Conservation (phyloP, 148 eudicot genomes). For the Dysphania ambrosioides region DNA sequence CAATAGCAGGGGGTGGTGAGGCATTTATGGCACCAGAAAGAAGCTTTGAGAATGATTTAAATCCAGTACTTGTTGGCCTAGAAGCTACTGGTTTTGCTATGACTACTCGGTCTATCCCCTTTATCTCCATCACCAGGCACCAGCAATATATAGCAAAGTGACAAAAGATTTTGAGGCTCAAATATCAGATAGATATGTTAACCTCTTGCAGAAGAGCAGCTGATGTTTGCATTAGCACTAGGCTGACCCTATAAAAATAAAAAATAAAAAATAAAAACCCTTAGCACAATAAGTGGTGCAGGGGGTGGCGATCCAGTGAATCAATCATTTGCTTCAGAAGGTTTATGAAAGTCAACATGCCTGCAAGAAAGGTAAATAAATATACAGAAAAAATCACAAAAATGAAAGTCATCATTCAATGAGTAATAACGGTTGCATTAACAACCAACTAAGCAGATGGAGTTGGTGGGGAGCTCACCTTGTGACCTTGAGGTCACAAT, state of each 20-base stretch:
- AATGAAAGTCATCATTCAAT: too few species aligned
- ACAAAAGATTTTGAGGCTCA: not conserved
- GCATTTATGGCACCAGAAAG: constrained; percentile 48
- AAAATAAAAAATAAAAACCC: not conserved
- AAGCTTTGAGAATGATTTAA: constrained; percentile 60
- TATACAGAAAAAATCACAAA: too few species aligned
- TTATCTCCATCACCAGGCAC: constrained; percentile 51
- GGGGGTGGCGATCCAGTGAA: not conserved
- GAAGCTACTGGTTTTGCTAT: constrained; percentile 84
- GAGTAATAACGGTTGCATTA: too few species aligned
- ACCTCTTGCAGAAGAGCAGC: not conserved
- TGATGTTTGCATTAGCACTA: not conserved
- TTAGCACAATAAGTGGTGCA: not conserved
- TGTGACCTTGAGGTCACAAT: too few species aligned
- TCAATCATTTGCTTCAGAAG: too few species aligned
- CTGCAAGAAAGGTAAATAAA: too few species aligned
- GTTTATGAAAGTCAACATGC: too few species aligned
- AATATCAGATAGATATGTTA: not conserved
- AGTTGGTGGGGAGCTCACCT: too few species aligned
- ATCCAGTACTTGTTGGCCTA: constrained; percentile 57
- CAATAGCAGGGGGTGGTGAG: constrained; percentile 38
- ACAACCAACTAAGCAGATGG: too few species aligned
- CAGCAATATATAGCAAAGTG: not conserved
- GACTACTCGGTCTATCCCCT: constrained; percentile 48
- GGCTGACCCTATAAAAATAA: not conserved